A percentile compares a stretch with the other conserved stretches of the same genome.
phyloP scores from a whole-genome alignment of 2,329 filamentous ascomycete genomes.

The Nemania sp. region DNA sequence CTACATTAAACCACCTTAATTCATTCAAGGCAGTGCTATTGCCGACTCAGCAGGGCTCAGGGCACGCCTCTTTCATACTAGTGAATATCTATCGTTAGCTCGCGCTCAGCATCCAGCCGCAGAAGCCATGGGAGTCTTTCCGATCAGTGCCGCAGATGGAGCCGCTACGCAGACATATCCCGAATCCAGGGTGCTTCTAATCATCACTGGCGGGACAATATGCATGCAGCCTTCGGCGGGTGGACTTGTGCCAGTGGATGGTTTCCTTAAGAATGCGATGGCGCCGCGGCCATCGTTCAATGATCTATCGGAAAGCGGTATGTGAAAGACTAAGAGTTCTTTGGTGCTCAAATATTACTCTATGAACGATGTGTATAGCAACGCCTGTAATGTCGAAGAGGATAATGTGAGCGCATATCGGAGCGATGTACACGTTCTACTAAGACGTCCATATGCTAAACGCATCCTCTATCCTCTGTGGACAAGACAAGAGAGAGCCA shows the following conservation, averaged over 20 bases:
- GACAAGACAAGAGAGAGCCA: background rate
- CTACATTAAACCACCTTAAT: background rate
- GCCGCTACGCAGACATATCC: constrained; percentile 58
- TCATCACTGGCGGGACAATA: constrained; percentile 91
- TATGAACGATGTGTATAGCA: background rate
- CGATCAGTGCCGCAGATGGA: constrained; percentile 41
- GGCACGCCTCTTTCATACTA: background rate
- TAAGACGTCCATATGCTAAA: background rate
- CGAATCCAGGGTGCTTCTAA: constrained; percentile 86
- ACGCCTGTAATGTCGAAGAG: background rate
- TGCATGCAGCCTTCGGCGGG: constrained; percentile 88
- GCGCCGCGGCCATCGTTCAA: constrained; percentile 87
- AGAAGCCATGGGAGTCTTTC: constrained; percentile 44
- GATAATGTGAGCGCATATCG: background rate
- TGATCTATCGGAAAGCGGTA: constrained; percentile 70
- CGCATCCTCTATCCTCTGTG: background rate
- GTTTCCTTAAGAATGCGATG: constrained; percentile 86
- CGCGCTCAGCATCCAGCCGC: background rate
- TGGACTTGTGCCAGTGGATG: constrained; percentile 82
- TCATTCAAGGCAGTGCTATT: background rate
- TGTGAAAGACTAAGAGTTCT: constrained; percentile 32
- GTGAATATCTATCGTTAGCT: background rate
- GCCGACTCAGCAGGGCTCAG: background rate
- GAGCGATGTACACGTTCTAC: background rate
- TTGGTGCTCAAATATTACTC: background rate